phyloP scores from a whole-genome alignment of 2,329 filamentous ascomycete genomes.

The Fusarium lateritium region DNA sequence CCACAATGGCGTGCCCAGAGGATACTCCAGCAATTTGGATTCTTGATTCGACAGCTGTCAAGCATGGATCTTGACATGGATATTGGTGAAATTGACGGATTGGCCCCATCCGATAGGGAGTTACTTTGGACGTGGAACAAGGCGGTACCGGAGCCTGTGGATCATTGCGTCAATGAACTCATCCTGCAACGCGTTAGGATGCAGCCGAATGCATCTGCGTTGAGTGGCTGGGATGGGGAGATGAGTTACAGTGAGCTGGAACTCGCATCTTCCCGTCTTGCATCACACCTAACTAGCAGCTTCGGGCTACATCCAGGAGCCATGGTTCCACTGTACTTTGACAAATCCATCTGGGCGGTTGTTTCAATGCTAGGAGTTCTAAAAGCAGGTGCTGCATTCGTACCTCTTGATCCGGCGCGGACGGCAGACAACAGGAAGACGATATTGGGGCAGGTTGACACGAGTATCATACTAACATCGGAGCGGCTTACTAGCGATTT shows the following conservation, averaged over 20 bases:
- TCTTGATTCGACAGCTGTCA: conserved; percentile 8
- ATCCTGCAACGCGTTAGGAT: conserved; percentile 2
- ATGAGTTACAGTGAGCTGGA: conserved; percentile 31
- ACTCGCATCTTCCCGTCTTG: conserved; percentile 13
- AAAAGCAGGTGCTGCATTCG: conserved; percentile 17
- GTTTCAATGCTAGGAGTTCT: conserved; percentile 21
- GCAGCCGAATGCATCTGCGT: conserved; percentile 9
- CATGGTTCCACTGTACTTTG: conserved; percentile 20
- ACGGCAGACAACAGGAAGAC: background rate
- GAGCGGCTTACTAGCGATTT: background rate
- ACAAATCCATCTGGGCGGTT: conserved; percentile 20
- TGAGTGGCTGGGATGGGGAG: conserved; percentile 27
- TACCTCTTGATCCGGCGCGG: conserved; percentile 16
- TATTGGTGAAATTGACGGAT: background rate
- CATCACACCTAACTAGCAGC: conserved; percentile 9
- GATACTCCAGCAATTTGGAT: conserved; percentile 6
- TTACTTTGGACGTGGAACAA: conserved; percentile 23
- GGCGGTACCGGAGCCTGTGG: conserved; percentile 8
- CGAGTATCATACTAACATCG: conserved; percentile 7
- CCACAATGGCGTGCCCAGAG: conserved; percentile 21
- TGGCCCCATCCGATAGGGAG: conserved; percentile 5
- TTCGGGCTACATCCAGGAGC: background rate
- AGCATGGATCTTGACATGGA: background rate
- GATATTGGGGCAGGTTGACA: background rate
- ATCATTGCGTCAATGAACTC: conserved; percentile 19